phyloP scores from a whole-genome alignment of 2,329 filamentous ascomycete genomes.

The Exophiala bonariae region DNA sequence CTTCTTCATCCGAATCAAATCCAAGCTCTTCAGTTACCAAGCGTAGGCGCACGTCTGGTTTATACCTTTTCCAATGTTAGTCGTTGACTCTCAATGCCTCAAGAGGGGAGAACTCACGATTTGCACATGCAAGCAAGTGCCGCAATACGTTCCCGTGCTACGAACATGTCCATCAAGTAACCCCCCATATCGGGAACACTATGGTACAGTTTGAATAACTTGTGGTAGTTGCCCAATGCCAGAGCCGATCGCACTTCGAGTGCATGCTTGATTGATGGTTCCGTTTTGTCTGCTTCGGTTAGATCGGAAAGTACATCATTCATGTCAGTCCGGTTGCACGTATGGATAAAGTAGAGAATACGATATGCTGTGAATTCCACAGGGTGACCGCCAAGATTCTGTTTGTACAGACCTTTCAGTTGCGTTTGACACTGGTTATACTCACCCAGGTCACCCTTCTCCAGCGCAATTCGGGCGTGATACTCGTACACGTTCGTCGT shows the following conservation, averaged over 20 bases:
- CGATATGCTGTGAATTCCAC: slow-evolving; percentile 99
- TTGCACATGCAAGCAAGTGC: slow-evolving; percentile 90
- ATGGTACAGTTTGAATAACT: slow-evolving; percentile 94
- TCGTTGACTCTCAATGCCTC: slow-evolving; percentile 5
- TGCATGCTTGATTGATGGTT: slow-evolving; percentile 83
- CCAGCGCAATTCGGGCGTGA: slow-evolving; percentile 93
- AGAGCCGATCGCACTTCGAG: slow-evolving; percentile 86
- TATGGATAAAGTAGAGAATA: slow-evolving; percentile 99
- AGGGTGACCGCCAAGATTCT: slow-evolving; percentile 82
- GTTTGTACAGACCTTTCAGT: slow-evolving; percentile 84
- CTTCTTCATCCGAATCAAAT: slow-evolving; percentile 89
- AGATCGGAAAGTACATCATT: slow-evolving; percentile 98
- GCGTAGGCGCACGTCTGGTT: slow-evolving; percentile 81
- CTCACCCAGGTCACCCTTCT: slow-evolving; percentile 99
- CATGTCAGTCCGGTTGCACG: slow-evolving; percentile 95
- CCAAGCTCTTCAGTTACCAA: slow-evolving; percentile 95
- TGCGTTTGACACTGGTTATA: slow-evolving; percentile 99
- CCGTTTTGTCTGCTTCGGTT: slow-evolving; percentile 93
- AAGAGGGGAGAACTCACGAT: slow-evolving; percentile 68
- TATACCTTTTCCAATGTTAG: slow-evolving; percentile 72
- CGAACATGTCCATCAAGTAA: slow-evolving; percentile 99
- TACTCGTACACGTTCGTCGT: slow-evolving; percentile 97
- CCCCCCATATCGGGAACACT: slow-evolving; percentile 95
- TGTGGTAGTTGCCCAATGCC: slow-evolving; percentile 94
- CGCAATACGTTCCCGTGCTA: slow-evolving; percentile 85